Conservation (phyloP, 225 moss, liverwort and hornwort species). For the Ulota crispa region DNA sequence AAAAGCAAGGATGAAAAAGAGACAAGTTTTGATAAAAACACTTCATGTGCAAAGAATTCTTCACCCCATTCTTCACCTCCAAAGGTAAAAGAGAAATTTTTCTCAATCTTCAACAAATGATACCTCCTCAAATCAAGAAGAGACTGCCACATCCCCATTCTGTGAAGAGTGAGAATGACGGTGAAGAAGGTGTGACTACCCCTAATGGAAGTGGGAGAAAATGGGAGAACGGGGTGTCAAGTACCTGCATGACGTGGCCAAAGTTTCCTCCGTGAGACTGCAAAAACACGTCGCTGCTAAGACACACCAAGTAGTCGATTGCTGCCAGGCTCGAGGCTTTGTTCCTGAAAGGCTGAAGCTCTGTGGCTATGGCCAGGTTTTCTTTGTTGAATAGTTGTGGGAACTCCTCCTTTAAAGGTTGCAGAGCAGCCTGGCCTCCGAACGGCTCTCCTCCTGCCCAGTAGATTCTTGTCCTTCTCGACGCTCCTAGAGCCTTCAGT, state of each 20-base stretch:
- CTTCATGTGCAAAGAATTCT: no score
- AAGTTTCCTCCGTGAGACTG: slow-evolving; percentile 75
- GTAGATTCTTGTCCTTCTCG: slow-evolving; percentile 44
- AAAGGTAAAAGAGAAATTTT: no score
- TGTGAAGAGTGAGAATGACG: no score
- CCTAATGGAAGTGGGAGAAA: no score
- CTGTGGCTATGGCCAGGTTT: slow-evolving; percentile 37
- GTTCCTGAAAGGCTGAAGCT: slow-evolving; percentile 50
- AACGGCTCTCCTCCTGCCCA: slow-evolving; percentile 69
- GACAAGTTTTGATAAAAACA: no score
- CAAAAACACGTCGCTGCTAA: slow-evolving; percentile 63
- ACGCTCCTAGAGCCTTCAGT: slow-evolving; percentile 63
- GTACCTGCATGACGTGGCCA: slow-evolving; percentile 65
- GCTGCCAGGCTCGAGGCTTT: slow-evolving; percentile 71
- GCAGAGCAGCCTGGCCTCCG: slow-evolving; percentile 43
- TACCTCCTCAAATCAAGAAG: no score
- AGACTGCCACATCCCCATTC: no score
- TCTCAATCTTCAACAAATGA: no score
- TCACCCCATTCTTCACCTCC: no score
- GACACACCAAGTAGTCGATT: slow-evolving; percentile 65
- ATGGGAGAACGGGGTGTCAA: background rate
- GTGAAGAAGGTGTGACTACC: no score
- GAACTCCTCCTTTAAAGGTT: slow-evolving; percentile 37
- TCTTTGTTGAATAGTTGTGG: slow-evolving; percentile 57
- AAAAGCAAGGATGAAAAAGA: no score